Evolutionary conservation across 169 alveolate genomes (phyloP).

Genomic region (Plasmodium fragile): DNA sequence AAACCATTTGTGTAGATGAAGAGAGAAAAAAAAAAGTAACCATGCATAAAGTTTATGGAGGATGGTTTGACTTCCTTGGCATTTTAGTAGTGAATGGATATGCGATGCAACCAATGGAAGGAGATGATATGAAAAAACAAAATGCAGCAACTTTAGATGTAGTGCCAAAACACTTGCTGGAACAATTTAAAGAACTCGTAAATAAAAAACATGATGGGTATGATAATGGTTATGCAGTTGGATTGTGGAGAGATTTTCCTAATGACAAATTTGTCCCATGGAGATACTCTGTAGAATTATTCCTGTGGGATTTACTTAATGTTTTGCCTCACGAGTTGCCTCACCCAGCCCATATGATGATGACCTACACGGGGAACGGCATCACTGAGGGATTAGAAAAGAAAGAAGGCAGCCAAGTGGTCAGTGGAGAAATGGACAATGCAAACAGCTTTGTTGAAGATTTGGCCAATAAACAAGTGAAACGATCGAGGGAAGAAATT

Average conservation of each 20-base stretch:
- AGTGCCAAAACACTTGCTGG: neutral
- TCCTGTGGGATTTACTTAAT: slow-evolving; percentile 56
- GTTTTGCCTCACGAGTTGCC: slow-evolving; percentile 64
- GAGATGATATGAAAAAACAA: neutral
- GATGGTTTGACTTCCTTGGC: slow-evolving; percentile 71
- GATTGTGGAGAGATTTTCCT: slow-evolving; percentile 73
- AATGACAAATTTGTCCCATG: slow-evolving; percentile 3
- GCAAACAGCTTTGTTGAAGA: neutral
- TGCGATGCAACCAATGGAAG: neutral
- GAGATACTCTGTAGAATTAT: slow-evolving; percentile 61
- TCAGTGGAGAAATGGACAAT: neutral
- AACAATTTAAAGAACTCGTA: slow-evolving; percentile 4
- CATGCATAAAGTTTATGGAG: slow-evolving; percentile 71
- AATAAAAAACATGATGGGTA: slow-evolving; percentile 22
- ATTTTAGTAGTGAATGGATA: slow-evolving; percentile 57
- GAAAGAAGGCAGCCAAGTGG: neutral
- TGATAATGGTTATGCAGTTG: slow-evolving; percentile 39
- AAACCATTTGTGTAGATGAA: slow-evolving; percentile 16
- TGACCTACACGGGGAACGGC: neutral
- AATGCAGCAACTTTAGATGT: neutral
- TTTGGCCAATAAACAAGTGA: neutral
- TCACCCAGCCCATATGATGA: slow-evolving; percentile 43
- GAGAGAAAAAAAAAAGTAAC: neutral
- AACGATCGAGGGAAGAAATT: neutral
- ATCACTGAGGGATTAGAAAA: neutral